phyloP scores from a whole-genome alignment of 2,329 filamentous ascomycete species.

The Mycosphaerelloides madeirae region DNA sequence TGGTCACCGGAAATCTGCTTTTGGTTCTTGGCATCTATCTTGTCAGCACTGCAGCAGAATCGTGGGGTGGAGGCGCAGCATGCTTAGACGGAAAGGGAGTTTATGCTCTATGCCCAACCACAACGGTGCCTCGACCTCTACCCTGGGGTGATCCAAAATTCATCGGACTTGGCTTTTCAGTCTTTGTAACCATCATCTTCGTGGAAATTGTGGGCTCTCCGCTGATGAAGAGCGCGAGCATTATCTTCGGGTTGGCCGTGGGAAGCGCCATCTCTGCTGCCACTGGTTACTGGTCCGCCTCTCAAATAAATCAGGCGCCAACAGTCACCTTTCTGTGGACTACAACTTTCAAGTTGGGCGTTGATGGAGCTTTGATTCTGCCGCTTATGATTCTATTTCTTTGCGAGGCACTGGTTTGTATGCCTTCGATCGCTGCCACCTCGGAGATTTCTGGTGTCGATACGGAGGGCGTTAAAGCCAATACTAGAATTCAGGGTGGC shows the following conservation, averaged over 20 bases:
- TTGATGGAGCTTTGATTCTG: slow-evolving; percentile 16
- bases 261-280: slow-evolving; percentile 19
- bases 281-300: slow-evolving; percentile 16
- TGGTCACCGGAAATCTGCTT: slow-evolving; percentile 15
- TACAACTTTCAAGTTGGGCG: slow-evolving; percentile 14
- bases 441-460: slow-evolving; percentile 14
- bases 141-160: slow-evolving; percentile 18
- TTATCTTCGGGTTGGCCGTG: slow-evolving; percentile 18
- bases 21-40: slow-evolving; percentile 17
- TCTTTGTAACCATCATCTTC: slow-evolving; percentile 19
- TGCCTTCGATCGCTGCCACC: slow-evolving; percentile 19
- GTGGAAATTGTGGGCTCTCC: slow-evolving; percentile 18
- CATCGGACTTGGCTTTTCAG: slow-evolving; percentile 18
- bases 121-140: slow-evolving; percentile 13
- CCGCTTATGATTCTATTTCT: slow-evolving; percentile 19
- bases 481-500: slow-evolving; percentile 20
- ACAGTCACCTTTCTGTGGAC: slow-evolving; percentile 17
- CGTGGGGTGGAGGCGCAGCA: slow-evolving; percentile 17
- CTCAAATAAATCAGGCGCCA: slow-evolving; percentile 15
- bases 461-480: slow-evolving; percentile 15
- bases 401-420: slow-evolving; percentile 19
- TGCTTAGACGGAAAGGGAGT: slow-evolving; percentile 15
- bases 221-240: slow-evolving; percentile 17
- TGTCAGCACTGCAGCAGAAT: slow-evolving; percentile 16
- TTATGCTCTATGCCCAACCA: slow-evolving; percentile 16